These are phyloP conservation scores for Mycena epipterygia DNA, from an alignment of 768 basidiomycete genomes.

Conservation along the genomic window DNA sequence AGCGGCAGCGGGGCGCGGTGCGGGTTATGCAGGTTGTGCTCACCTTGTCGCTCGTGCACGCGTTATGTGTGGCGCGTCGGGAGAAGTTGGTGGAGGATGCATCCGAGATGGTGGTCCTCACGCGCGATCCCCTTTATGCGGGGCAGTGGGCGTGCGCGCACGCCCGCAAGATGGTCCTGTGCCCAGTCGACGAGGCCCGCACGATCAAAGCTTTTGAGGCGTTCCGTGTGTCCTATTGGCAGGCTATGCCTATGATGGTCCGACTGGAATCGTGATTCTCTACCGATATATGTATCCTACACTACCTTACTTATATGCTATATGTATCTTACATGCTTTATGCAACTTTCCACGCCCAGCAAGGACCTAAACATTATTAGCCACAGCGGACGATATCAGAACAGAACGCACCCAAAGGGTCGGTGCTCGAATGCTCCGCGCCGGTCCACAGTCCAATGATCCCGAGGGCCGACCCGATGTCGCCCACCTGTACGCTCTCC, in stretches of 20 bases:
- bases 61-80: not conserved
- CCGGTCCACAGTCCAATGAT: constrained; percentile 55
- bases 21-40: not conserved
- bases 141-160: not conserved
- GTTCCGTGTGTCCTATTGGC: not conserved
- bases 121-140: constrained; percentile 3
- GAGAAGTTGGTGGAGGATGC: not conserved
- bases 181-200: not conserved
- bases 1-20: not conserved
- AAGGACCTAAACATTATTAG: constrained; percentile 22
- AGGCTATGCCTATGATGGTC: not conserved
- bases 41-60: not conserved
- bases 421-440: constrained; percentile 33
- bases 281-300: not conserved
- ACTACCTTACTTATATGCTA: not conserved
- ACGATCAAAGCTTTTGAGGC: not conserved
- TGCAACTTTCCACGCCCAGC: constrained; percentile 36
- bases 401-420: constrained; percentile 23
- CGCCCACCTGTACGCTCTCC: constrained; percentile 71
- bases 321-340: not conserved
- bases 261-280: not conserved
- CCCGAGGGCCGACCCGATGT: constrained; percentile 65
- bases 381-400: not conserved
- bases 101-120: not conserved
- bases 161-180: not conserved